These are phyloP conservation scores for Metarhizium anisopliae DNA, from an alignment of 2,329 filamentous ascomycete species.

Conservation along the genomic window DNA sequence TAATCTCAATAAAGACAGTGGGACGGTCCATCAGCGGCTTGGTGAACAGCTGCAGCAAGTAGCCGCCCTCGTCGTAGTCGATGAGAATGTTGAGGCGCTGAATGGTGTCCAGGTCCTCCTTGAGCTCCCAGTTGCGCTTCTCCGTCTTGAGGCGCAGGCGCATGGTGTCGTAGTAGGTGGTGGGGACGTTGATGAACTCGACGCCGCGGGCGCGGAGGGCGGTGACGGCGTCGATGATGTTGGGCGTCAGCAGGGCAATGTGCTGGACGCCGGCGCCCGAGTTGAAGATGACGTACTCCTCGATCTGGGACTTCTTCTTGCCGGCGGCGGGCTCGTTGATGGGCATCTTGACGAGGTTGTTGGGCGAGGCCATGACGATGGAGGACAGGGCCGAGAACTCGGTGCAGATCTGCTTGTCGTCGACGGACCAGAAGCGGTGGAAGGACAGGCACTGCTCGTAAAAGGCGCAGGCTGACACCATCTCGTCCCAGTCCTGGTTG, in stretches of 20 bases:
- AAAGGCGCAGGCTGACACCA: conserved; percentile 57
- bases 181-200: conserved; percentile 84
- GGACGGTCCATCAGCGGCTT: conserved; percentile 91
- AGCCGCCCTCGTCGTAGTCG: conserved; percentile 89
- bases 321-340: conserved; percentile 92
- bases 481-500: conserved; percentile 92
- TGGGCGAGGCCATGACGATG: conserved; percentile 82
- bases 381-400: conserved; percentile 84
- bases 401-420: conserved; percentile 86
- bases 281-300: conserved; percentile 89
- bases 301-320: conserved; percentile 88
- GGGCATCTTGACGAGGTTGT: conserved; percentile 91
- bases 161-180: conserved; percentile 80
- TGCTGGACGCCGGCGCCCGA: conserved; percentile 86
- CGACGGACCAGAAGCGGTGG: conserved; percentile 96
- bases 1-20: conserved; percentile 94
- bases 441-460: conserved; percentile 88
- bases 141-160: conserved; percentile 60
- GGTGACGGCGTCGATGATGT: conserved; percentile 71
- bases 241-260: conserved; percentile 72
- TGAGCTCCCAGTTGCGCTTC: conserved; percentile 51
- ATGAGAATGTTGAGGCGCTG: conserved; percentile 78
- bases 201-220: conserved; percentile 79
- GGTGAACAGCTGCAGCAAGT: conserved; percentile 68
- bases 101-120: conserved; percentile 72